Base-by-base conservation (phyloP, 2,329 filamentous ascomycete species). In the Trichoderma sp. region DNA sequence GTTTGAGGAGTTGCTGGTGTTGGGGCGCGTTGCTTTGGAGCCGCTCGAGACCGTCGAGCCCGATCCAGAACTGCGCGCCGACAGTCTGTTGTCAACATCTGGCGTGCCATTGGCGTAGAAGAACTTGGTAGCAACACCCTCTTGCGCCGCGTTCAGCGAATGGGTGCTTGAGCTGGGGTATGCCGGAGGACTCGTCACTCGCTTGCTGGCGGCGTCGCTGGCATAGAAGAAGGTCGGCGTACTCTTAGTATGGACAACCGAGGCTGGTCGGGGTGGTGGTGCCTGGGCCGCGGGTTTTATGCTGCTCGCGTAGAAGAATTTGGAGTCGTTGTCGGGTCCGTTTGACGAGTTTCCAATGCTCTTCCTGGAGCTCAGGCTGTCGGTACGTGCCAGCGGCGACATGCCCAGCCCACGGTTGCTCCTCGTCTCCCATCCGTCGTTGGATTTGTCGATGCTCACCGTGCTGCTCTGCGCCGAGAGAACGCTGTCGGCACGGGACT, bases 221-320 rank as follows among this genome's bases (percentile, higher is more conserved):
- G 88, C 87, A 72, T 89, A 88, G 76, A 88, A 86, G 74, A 89
- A 89, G n/a, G 84, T 84, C 23, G 12, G 85, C 76, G 53, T 65
- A 34, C 81, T 79, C 75, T 86, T 88, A 50, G 85, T 83, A 23
- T 84, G 81, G 4, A 83, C 78, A 4, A 83, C 78, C n/a, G 80
- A 77, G 26, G 78, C 79, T 71, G 80, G 79, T 53, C 81, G 76
- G 20, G 82, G 83, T 36, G 82, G 83, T 32, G 82, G 77, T 65
- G 78, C 76, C 66, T 76, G 80, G 74, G 80, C 78, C 66, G 77
- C 74, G 26, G 84, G 81, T 76, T 88, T 91, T 50, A 88, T 92
- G 76, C 97, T 93, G 79, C 91, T 93, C 32, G 95, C 96, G 79
- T 97, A 95, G 80, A 99, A 98, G 86, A 98, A 98, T 83, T 94